A percentile compares a stretch with the other conserved stretches of the same genome.
These are phyloP conservation scores for Sarcomyxa edulis DNA, from an alignment of 768 basidiomycete genomes.

Conservation along the genomic window DNA sequence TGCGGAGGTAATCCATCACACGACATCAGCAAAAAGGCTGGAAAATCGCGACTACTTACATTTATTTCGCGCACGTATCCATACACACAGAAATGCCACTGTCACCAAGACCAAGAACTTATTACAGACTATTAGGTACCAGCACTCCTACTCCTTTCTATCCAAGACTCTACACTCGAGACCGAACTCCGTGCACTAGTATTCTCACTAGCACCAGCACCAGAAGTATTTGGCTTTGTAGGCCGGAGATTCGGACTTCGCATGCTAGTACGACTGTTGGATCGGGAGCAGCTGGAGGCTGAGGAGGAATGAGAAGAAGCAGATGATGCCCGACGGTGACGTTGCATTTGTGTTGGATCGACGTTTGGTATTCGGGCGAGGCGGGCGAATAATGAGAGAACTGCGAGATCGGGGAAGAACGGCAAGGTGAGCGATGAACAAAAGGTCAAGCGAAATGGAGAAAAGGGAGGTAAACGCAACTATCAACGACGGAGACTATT, in stretches of 20 bases:
- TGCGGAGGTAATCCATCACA: no score
- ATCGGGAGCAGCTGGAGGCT: constrained; percentile 38
- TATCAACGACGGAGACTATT: constrained; percentile 79
- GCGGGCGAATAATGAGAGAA: constrained; percentile 75
- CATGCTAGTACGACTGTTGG: constrained; percentile 33
- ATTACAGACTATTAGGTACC: no score
- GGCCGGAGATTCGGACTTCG: constrained; percentile 15
- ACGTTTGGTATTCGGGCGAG: constrained; percentile 68
- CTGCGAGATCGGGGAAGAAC: constrained; percentile 26
- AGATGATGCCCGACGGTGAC: constrained; percentile 75
- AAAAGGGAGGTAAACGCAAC: constrained; percentile 32
- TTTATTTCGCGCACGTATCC: no score
- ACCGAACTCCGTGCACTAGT: constrained; percentile 17
- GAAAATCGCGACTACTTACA: no score
- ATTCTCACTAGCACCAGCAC: no score
- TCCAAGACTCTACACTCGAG: constrained; percentile 8
- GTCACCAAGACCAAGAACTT: no score
- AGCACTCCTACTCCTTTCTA: no score
- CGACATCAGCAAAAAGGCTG: no score
- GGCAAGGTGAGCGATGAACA: not conserved
- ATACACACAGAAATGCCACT: no score
- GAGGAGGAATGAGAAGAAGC: constrained; percentile 53
- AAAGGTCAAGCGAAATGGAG: not conserved
- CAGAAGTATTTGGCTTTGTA: no score
- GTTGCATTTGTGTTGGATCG: constrained; percentile 74